Conservation (phyloP, 345 rosid genomes). For the Dimocarpus longan region DNA sequence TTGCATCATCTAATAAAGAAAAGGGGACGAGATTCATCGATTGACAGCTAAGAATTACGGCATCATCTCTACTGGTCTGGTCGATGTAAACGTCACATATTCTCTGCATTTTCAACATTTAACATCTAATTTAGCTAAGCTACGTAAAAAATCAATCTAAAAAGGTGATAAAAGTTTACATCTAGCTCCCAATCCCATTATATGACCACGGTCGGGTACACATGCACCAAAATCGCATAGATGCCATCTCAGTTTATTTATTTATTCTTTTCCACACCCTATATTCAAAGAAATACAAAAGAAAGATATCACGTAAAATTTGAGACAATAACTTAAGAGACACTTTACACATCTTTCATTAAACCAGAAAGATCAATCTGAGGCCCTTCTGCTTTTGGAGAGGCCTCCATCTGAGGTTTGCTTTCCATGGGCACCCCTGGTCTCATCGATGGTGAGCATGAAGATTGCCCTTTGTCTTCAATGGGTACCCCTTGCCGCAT, state of each 20-base stretch:
- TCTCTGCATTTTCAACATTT: not conserved
- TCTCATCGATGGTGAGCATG: conserved; percentile 38
- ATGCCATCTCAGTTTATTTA: not conserved
- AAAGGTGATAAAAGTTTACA: not conserved
- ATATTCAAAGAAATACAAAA: not conserved
- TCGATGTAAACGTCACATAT: not conserved
- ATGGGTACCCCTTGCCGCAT: conserved; percentile 52
- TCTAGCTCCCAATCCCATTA: not conserved
- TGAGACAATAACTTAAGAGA: not conserved
- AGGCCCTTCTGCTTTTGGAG: conserved; percentile 24
- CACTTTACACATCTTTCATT: too few species aligned
- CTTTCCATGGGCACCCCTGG: conserved; percentile 58
- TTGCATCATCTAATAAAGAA: too few species aligned
- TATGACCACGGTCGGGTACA: not conserved
- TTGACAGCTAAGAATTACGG: too few species aligned
- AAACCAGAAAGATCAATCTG: conserved; percentile 32
- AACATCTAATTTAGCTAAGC: not conserved
- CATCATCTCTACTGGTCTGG: not conserved
- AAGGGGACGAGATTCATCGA: too few species aligned
- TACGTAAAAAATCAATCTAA: not conserved
- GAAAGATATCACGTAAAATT: not conserved
- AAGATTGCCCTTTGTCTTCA: conserved; percentile 38
- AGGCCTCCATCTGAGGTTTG: conserved; percentile 36
- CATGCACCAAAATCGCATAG: not conserved
- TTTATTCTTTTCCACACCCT: not conserved